A percentile compares a stretch with the other conserved stretches of the same genome.
phyloP scores from a whole-genome alignment of 2,329 filamentous ascomycete genomes.

The Calonectria hongkongensis region DNA sequence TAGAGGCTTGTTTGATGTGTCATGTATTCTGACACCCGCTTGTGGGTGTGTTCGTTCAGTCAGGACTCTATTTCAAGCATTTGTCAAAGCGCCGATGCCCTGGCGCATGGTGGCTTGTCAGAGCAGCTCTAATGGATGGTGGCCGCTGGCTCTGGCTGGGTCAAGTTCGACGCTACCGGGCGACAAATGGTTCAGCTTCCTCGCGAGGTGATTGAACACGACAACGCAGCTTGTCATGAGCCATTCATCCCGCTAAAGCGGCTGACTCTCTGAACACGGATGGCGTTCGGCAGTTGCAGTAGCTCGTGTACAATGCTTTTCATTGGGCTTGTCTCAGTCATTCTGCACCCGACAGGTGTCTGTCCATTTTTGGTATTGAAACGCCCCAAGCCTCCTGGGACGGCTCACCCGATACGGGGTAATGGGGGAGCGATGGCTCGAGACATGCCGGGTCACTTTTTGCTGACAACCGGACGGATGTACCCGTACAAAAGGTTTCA shows the following conservation, averaged over 20 bases:
- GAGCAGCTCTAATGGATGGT: slow-evolving; percentile 18
- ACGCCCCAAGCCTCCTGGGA: slow-evolving; percentile 35
- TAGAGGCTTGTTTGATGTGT: not conserved
- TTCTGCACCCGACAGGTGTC: slow-evolving; percentile 35
- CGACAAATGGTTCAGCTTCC: slow-evolving; percentile 30
- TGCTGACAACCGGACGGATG: slow-evolving; percentile 9
- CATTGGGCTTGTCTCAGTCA: slow-evolving; percentile 25
- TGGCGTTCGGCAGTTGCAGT: slow-evolving; percentile 34
- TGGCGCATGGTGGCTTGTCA: slow-evolving; percentile 25
- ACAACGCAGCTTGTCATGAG: slow-evolving; percentile 26
- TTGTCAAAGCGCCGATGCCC: slow-evolving; percentile 22
- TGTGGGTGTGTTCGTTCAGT: slow-evolving; percentile 11
- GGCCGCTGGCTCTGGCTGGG: slow-evolving; percentile 21
- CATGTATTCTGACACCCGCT: not conserved
- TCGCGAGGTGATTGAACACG: slow-evolving; percentile 17
- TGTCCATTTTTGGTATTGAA: slow-evolving; percentile 34
- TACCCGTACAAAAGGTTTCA: not conserved
- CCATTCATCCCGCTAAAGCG: slow-evolving; percentile 21
- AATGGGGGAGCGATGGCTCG: not conserved
- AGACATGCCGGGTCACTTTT: not conserved
- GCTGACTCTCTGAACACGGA: slow-evolving; percentile 33
- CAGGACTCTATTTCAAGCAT: slow-evolving; percentile 32
- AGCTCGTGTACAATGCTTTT: not conserved
- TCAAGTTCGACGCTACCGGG: slow-evolving; percentile 22
- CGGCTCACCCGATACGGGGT: not conserved